These are phyloP conservation scores for Bryoerythrophyllum caledonicum DNA, from an alignment of 225 moss, liverwort and hornwort species.

Conservation along the genomic window DNA sequence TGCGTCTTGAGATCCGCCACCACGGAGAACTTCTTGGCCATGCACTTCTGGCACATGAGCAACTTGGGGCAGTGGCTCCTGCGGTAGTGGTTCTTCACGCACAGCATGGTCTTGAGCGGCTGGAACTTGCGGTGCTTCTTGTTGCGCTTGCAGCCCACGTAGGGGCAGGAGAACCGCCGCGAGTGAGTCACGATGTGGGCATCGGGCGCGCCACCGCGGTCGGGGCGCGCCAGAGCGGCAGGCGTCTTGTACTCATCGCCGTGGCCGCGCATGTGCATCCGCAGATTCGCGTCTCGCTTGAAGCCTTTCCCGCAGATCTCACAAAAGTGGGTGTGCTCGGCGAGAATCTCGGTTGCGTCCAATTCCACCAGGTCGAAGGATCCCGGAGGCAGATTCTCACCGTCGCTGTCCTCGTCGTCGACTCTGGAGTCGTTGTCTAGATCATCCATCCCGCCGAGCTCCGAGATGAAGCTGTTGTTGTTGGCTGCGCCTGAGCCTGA, in stretches of 20 bases:
- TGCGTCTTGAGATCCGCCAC: conserved; percentile 96
- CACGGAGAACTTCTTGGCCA: conserved; percentile 92
- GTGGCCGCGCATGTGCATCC: conserved; percentile 99
- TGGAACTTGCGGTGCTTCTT: conserved; percentile 97
- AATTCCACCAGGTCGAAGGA: conserved; percentile 92
- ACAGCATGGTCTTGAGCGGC: conserved; percentile 91
- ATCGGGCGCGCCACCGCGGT: conserved; percentile 51
- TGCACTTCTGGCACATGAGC: conserved; percentile 82
- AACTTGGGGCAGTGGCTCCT: conserved; percentile 92
- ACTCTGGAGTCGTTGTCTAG: conserved; percentile 44
- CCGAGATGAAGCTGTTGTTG: conserved; percentile 24
- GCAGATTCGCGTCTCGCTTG: conserved; percentile 90
- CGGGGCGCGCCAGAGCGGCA: conserved; percentile 86
- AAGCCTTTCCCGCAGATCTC: conserved; percentile 96
- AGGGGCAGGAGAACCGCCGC: conserved; percentile 90
- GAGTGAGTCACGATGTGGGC: conserved; percentile 27
- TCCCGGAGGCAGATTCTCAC: conserved; percentile 67
- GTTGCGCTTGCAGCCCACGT: conserved; percentile 86
- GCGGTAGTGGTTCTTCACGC: conserved; percentile 98
- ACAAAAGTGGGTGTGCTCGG: conserved; percentile 97
- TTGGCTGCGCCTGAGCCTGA: conserved; percentile 23
- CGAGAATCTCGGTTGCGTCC: conserved; percentile 83
- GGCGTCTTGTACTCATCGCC: conserved; percentile 97
- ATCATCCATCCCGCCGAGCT: conserved; percentile 52
- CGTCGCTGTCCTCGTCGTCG: conserved; percentile 79